phyloP scores from a whole-genome alignment of 306 rosid genomes.

The Herpetospermum pedunculosum region DNA sequence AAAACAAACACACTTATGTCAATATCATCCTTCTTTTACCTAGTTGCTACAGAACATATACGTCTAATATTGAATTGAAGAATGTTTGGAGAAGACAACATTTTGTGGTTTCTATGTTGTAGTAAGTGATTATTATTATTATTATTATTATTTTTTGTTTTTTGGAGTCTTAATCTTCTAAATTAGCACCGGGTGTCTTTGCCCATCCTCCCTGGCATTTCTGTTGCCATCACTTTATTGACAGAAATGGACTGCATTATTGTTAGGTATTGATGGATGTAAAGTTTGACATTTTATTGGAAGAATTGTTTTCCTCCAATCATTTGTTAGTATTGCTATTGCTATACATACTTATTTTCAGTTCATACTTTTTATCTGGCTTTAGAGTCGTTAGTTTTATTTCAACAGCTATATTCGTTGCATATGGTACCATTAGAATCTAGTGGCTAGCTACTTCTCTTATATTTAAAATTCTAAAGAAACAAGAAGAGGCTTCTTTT shows the following conservation, averaged over 20 bases:
- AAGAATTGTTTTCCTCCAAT: not conserved
- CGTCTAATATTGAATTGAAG: not conserved
- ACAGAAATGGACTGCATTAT: not conserved
- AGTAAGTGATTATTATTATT: not conserved
- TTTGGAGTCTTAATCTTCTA: not conserved
- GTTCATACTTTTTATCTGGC: not conserved
- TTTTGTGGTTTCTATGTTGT: not conserved
- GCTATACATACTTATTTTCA: not conserved
- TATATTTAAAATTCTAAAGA: not conserved
- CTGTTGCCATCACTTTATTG: not conserved
- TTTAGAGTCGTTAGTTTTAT: not conserved
- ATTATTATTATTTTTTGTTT: too few relatives aligned
- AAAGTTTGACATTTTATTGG: not conserved
- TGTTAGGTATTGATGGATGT: not conserved
- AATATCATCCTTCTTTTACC: not conserved
- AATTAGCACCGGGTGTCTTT: not conserved
- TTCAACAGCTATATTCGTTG: not conserved
- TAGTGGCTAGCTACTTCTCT: not conserved
- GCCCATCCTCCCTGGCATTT: not conserved
- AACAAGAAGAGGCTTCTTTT: not conserved
- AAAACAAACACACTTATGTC: not conserved
- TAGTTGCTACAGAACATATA: not conserved
- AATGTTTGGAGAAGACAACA: not conserved
- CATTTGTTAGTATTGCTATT: not conserved
- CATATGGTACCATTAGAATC: not conserved